Evolutionary conservation across 1,284 basidiomycete genomes (phyloP).

Genomic region (Ceratobasidium theobromae): DNA sequence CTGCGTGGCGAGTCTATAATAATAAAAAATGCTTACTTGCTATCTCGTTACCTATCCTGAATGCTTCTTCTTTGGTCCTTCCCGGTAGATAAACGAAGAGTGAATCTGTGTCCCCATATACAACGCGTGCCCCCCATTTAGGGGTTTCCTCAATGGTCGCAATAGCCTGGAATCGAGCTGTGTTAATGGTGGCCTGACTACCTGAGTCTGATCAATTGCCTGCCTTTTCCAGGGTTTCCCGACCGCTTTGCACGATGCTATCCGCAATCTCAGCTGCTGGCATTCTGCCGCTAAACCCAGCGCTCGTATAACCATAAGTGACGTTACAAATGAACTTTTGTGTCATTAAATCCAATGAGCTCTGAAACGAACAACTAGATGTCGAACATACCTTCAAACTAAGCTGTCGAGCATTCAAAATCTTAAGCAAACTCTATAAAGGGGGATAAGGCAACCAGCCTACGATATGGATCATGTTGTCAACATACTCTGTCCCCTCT

Average conservation of each 20-base stretch:
- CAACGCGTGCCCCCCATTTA: conserved; percentile 89
- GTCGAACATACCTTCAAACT: conserved; percentile 75
- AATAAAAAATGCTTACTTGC: conserved; percentile 49
- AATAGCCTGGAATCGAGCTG: conserved; percentile 63
- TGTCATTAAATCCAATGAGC: background rate
- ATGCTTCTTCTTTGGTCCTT: conserved; percentile 90
- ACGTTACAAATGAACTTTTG: conserved; percentile 64
- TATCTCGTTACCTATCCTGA: conserved; percentile 89
- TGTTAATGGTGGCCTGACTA: background rate
- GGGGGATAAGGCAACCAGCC: background rate
- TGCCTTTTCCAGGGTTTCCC: conserved; percentile 94
- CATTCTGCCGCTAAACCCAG: conserved; percentile 95
- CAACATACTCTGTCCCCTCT: conserved; percentile 68
- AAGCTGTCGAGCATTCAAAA: conserved; percentile 86
- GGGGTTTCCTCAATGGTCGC: conserved; percentile 71
- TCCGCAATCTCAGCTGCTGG: conserved; percentile 98
- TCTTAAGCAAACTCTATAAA: conserved; percentile 63
- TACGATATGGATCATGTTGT: background rate
- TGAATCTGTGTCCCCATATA: conserved; percentile 99
- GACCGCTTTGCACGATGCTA: conserved; percentile 93
- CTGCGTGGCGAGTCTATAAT: background rate
- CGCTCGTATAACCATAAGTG: conserved; percentile 93
- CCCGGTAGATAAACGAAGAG: conserved; percentile 89
- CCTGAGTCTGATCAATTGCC: conserved; percentile 17
- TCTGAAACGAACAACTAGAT: background rate